Evolutionary conservation across 2,329 filamentous ascomycete species (phyloP).

Genomic region (Fusarium pseudoanthophilum): DNA sequence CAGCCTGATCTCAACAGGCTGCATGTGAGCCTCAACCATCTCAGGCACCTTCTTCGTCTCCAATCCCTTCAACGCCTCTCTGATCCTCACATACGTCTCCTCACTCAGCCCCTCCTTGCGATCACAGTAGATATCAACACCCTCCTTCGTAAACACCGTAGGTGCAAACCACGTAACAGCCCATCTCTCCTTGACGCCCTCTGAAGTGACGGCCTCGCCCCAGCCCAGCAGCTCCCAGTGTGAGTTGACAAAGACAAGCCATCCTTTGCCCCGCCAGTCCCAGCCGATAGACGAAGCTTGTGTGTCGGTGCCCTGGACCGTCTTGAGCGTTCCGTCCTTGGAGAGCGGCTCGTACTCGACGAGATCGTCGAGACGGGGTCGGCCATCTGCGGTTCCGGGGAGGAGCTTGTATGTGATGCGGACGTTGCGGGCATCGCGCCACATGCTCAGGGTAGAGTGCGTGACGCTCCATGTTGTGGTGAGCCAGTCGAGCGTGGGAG

Average conservation of each 20-base stretch:
- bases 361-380: constrained; percentile 71
- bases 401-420: constrained; percentile 78
- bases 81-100: constrained; percentile 66
- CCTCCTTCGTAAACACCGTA: constrained; percentile 84
- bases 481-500: constrained; percentile 67
- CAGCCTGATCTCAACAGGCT: constrained; percentile 61
- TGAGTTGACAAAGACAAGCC: constrained; percentile 75
- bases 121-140: constrained; percentile 81
- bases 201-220: constrained; percentile 63
- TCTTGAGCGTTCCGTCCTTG: constrained; percentile 62
- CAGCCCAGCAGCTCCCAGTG: constrained; percentile 87
- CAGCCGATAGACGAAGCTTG: constrained; percentile 57
- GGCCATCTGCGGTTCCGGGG: constrained; percentile 51
- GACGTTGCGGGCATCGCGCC: constrained; percentile 82
- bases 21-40: constrained; percentile 61
- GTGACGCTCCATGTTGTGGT: constrained; percentile 77
- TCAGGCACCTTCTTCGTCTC: constrained; percentile 65
- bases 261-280: constrained; percentile 83
- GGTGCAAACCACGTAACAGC: constrained; percentile 86
- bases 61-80: constrained; percentile 57
- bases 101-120: constrained; percentile 68
- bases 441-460: constrained; percentile 82
- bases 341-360: constrained; percentile 74
- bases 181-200: constrained; percentile 68
- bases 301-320: constrained; percentile 73